Evolutionary conservation across 306 rosid species (phyloP), one percentile per base, ranked within the genome.

Genomic region (Arachis hypogaea): DNA sequence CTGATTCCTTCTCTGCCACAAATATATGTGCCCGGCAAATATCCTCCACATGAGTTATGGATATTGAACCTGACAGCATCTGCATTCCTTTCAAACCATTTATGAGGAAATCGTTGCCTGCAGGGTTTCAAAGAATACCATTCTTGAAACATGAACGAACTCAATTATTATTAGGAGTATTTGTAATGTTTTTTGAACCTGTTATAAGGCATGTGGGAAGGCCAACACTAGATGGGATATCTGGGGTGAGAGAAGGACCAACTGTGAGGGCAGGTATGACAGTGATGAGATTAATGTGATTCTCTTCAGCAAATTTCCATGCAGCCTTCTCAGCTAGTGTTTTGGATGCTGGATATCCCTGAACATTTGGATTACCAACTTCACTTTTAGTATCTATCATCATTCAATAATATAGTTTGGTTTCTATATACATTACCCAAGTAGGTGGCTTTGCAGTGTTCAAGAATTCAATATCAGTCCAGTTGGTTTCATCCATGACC

Each of bases 301-400:
- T 85, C 66, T 87, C 92, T 74, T 89, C 78, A 4, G 93, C 96
- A 59, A 89, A 89, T 85, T 89, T 72, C 93, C 87, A 83, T 73
- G 97, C 93, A 11, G 88, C 78, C 78, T 86, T 89, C 84, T 92
- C 97, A 18, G 97, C 92, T 38, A 86, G 79, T 43, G 84, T 59
- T 83, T 92, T 92, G 68, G 97, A 92, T 63, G 30, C 83, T 63
- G 92, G 92, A 73, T 92, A 89, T 11, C 97, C 97, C 97, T 89
- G 86, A 45, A 86, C 9, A 59, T 73, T 78, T 42, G 38, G 65
- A 63, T 49, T 4, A 33, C 4, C 9, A 75, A 36, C 9, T 11
- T 43, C 38, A 54, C 60, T 30, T 30, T 64, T n/a, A 71, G 22
- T 70, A 29, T 61, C 42, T 60, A 44, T 59, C 56, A 45, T 45